Evolutionary conservation across 305 asterid genomes (phyloP), one percentile per base, ranked within the genome.

Genomic region (Fraxinus velutina): DNA sequence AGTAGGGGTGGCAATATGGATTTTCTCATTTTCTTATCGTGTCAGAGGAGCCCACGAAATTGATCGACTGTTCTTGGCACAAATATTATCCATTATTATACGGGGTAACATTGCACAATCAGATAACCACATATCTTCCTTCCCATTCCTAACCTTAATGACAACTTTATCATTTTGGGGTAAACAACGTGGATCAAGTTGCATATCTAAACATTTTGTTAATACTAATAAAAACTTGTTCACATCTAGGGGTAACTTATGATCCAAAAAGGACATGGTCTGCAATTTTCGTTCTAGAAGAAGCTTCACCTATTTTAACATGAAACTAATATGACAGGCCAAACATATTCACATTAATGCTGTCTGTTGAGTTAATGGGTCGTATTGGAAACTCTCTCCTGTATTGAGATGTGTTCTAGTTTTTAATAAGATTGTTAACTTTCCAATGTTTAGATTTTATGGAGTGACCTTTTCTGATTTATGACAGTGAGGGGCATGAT

Each of bases 401-500:
- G 29, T 55, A 62, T 62, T 64, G 39, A 15, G 72, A 68, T 9
- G 42, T 70, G 47, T 66, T 70, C 55, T 81, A 62, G 76, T 57
- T 76, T 42, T 42, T 21, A 47, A 52, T 52, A 50, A 74, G 30
- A 68, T 78, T 75, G 19, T 79, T 76, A 10, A 78, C 55, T 42
- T 42, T 17, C 17, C 76, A 73, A 64, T 36, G 50, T 30, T 4
- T 73, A 32, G 42, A 57, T 73, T 70, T 86, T 73, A 64, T 82
- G 37, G 44, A 57, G 81, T 87, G 78, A 84, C 82, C 71, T 79
- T 81, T 57, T 76, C 64, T 81, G 29, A 76, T 84, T 83, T 81
- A 71, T 84, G 83, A 64, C 94, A 96, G 99, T 96, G 75, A 88
- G 99, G 85, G 98, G 99, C 83, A 96, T 96, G 99, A 96, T 96